Evolutionary conservation across 495 filamentous ascomycete species (phyloP), one percentile per base, ranked within the genome.

Genomic region (Xylaria sp.): DNA sequence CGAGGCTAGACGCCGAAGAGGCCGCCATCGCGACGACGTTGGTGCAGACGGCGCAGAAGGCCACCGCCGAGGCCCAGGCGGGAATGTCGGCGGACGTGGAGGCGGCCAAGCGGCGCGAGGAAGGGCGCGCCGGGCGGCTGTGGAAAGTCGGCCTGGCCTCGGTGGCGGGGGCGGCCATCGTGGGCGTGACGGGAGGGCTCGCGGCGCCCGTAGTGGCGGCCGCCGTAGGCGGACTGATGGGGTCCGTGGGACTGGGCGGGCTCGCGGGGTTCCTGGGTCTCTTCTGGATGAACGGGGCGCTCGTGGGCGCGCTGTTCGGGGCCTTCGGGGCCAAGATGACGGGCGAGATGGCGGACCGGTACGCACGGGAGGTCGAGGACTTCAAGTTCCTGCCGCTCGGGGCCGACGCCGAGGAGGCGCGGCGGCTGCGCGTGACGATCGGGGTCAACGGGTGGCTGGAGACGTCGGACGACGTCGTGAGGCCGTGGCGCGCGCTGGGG

Each of bases 121-220:
- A 92, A 70, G 88, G 88, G 31, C 84, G 89, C 63, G 75, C 81
- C 1, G 80, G 85, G 0, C 82, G 93, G 31, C 90, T 90, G 71
- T 96, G 92, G 93, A 97, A 97, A 74, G 93, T 97, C 46, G 93
- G 94, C 0, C 82, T 97, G 15, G 94, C 93, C 5, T 91, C 90
- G n/a, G 92, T 94, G 0, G 94, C 93, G 3, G 94, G 94, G 6
- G 94, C 94, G 8, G 93, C 92, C 0, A 78, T 97, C 9, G 94
- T 97, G 21, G 94, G 94, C 3, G 85, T 97, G 2, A 97, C 94
- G 1, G 94, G 94, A 3, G 94, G 94, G 1, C 86, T 97, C 2
- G 94, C 94, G 2, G 94, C 94, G 5, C 94, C 94, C 0, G 81
- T 97, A 0, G 92, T 97, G 15, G 94, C 94, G 0, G 94, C 93